A percentile compares a stretch with the other conserved stretches of the same genome.
These are phyloP conservation scores for Colletotrichum lini DNA, from an alignment of 2,329 filamentous ascomycete genomes.

Conservation along the genomic window DNA sequence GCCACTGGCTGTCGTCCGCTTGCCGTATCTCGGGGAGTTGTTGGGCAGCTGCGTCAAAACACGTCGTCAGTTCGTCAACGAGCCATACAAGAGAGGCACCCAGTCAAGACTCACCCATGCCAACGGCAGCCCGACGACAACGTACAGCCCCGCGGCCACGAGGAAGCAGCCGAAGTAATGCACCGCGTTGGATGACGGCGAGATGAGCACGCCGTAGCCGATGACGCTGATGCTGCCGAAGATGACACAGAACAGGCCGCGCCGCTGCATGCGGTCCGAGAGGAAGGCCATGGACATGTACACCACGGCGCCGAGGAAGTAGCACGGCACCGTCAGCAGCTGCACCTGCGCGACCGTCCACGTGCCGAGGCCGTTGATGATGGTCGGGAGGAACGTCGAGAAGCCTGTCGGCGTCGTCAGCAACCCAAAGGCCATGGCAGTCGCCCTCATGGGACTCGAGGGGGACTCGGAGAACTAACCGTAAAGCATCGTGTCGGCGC, in stretches of 20 bases:
- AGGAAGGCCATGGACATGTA: slow-evolving; percentile 77
- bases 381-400: slow-evolving; percentile 75
- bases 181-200: slow-evolving; percentile 61
- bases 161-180: slow-evolving; percentile 72
- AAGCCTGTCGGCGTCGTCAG: slow-evolving; percentile 57
- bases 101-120: slow-evolving; percentile 60
- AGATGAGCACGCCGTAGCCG: slow-evolving; percentile 72
- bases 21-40: slow-evolving; percentile 82
- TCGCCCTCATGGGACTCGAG: no score
- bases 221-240: slow-evolving; percentile 68
- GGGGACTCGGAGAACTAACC: slow-evolving; percentile 49
- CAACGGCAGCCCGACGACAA: slow-evolving; percentile 69
- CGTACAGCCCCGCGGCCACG: slow-evolving; percentile 81
- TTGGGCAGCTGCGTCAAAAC: slow-evolving; percentile 57
- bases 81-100: neutral
- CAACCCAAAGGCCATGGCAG: neutral
- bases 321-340: slow-evolving; percentile 76
- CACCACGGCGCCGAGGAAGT: slow-evolving; percentile 74
- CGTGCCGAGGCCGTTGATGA: slow-evolving; percentile 70
- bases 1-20: slow-evolving; percentile 79
- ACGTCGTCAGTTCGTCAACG: neutral
- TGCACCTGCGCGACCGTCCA: slow-evolving; percentile 70
- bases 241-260: slow-evolving; percentile 66
- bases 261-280: slow-evolving; percentile 74
- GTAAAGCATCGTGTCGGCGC: slow-evolving; percentile 83